Conservation (phyloP, 31 red algal species). For the Porphyra umbilicalis region DNA sequence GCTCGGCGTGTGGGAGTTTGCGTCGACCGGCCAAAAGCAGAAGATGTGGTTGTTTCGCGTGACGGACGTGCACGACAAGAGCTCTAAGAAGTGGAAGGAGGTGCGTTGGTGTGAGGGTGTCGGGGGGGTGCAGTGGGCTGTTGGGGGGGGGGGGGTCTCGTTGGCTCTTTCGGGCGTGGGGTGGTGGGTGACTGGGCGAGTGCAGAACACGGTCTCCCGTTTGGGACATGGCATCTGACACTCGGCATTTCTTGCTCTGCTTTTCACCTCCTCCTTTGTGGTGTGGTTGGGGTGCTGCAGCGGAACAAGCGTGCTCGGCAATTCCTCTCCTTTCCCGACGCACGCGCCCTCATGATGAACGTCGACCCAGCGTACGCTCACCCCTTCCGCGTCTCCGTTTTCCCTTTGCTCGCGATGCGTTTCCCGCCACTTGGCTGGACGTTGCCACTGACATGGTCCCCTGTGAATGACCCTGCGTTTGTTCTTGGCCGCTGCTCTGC, state of each 20-base stretch:
- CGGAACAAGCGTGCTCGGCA: background rate
- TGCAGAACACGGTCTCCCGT: too few species aligned
- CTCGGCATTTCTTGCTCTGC: background rate
- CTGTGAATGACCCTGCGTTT: background rate
- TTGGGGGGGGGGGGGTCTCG: background rate
- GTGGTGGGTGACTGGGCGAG: too few species aligned
- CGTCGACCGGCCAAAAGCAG: slow-evolving; percentile 34
- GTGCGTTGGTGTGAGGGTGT: background rate
- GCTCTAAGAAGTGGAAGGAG: slow-evolving; percentile 71
- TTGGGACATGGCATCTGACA: background rate
- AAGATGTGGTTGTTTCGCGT: slow-evolving; percentile 79
- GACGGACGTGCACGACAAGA: slow-evolving; percentile 20
- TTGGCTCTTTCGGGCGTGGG: background rate
- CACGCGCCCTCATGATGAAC: background rate
- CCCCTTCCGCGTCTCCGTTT: background rate
- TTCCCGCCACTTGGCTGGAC: background rate
- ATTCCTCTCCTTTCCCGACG: background rate
- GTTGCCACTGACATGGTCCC: background rate
- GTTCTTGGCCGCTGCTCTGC: background rate
- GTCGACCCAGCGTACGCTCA: background rate
- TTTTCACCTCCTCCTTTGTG: too few species aligned
- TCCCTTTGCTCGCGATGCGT: too few species aligned
- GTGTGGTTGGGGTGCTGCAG: too few species aligned
- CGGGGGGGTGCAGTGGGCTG: background rate
- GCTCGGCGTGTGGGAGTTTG: slow-evolving; percentile 59